These are phyloP conservation scores for Phalaenopsis hybrid DNA, from an alignment of 116 monocot genomes.

Conservation along the genomic window DNA sequence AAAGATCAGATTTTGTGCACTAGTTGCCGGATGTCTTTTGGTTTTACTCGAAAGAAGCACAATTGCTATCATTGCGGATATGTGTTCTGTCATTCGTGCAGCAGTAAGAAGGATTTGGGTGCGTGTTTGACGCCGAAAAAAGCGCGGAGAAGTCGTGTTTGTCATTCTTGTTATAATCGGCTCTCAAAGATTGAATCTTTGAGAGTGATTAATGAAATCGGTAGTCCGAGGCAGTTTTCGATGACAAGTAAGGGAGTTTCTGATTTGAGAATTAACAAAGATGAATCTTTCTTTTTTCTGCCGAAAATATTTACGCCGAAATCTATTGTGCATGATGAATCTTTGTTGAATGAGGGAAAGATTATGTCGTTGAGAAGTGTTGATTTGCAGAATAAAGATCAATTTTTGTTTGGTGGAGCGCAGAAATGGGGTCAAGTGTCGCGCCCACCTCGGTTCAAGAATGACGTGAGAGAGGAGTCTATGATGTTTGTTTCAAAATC, in stretches of 20 bases:
- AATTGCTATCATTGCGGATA: conserved; percentile 76
- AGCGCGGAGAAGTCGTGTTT: conserved; percentile 56
- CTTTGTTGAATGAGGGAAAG: conserved; percentile 15
- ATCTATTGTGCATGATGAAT: conserved; percentile 16
- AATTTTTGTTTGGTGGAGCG: neutral
- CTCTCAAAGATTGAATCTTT: conserved; percentile 16
- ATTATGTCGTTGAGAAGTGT: conserved; percentile 3
- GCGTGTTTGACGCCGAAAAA: conserved; percentile 55
- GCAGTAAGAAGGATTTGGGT: conserved; percentile 49
- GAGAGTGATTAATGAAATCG: conserved; percentile 11
- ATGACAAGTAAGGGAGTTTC: conserved; percentile 20
- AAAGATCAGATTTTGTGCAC: conserved; percentile 59
- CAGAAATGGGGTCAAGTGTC: conserved; percentile 79
- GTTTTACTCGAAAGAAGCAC: conserved; percentile 76
- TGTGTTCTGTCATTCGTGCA: conserved; percentile 71
- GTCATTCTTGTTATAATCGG: conserved; percentile 55
- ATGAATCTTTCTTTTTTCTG: conserved; percentile 10
- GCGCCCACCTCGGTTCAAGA: conserved; percentile 49
- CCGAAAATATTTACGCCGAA: conserved; percentile 36
- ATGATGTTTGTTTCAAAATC: conserved; percentile 4
- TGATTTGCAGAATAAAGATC: conserved; percentile 6
- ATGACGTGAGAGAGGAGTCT: conserved; percentile 12
- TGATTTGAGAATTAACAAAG: neutral
- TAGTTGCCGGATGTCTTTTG: conserved; percentile 52
- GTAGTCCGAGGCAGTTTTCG: conserved; percentile 28